Base-by-base conservation (phyloP, 345 rosid genomes). In the Syzygium grande region DNA sequence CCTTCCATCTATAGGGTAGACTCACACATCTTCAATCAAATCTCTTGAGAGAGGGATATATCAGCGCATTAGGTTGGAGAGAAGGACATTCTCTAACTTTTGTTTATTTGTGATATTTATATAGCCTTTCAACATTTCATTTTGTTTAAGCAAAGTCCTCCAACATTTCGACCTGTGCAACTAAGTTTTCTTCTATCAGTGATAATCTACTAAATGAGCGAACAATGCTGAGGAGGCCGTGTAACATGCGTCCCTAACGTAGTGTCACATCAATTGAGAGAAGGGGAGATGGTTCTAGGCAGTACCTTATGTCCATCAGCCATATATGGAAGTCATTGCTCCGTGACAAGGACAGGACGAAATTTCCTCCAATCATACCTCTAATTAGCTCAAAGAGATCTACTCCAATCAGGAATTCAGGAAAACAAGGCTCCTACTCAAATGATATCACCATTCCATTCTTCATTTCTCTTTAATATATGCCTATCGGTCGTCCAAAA, bases 51-150 rank as follows among this genome's bases (percentile, higher is more conserved):
- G 49, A 73, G 9, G 49, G 46, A 73, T 38, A 38, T 38, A 61
- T 14, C 34, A n/a, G 34, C 73, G 34, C 34, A 7, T 61, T 61
- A 61, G 73, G 34, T 61, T n/a, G n/a, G 73, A 61, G 34, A 59
- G 65, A 59, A 59, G 65, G 65, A 59, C 65, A 59, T 61, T 61
- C 73, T 61, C 73, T 61, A n/a, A 61, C 73, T 61, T 61, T 13
- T 61, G 2, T n/a, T n/a, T n/a, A n/a, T 3, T 14, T 13, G 17
- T 6, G 8, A n/a, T n/a, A 59, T 0, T 25, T 0, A 58, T 56
- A 11, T 55, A 8, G 63, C 11, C 63, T 58, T 25, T 10, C 63
- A 8, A 61, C 30, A 14, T n/a, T 61, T 61, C 6, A n/a, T 61
- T 61, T 61, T 13, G 38, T 61, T n/a, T 15, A 61, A 61, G 34